Percentiles rank a stretch among this genome's conserved stretches.
These are phyloP conservation scores for Paulownia fortunei DNA, from an alignment of 257 asterid species.

Conservation along the genomic window DNA sequence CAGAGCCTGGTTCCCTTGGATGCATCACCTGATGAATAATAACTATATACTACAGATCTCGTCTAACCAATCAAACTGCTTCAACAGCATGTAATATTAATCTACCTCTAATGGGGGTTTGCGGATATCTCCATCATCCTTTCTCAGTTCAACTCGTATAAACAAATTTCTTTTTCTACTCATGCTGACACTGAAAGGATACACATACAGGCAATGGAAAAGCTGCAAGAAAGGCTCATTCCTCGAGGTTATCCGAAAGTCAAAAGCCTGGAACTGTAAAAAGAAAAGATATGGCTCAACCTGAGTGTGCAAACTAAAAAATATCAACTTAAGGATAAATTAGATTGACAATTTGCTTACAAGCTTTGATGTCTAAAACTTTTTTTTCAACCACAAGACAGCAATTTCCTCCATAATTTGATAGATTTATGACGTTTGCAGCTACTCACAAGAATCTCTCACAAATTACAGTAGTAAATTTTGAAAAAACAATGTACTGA, in stretches of 20 bases:
- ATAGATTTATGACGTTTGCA: constrained; percentile 14
- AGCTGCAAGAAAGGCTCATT: constrained; percentile 97
- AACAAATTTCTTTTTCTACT: constrained; percentile 94
- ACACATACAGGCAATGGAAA: constrained; percentile 96
- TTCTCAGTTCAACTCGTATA: constrained; percentile 90
- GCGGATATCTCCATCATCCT: constrained; percentile 84
- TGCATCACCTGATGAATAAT: constrained; percentile 77
- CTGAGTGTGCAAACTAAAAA: constrained; percentile 25
- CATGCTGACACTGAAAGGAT: constrained; percentile 91
- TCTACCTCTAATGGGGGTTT: constrained; percentile 86
- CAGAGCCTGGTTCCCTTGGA: constrained; percentile 79
- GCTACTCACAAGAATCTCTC: constrained; percentile 22
- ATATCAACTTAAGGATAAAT: neutral
- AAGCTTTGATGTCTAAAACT: neutral
- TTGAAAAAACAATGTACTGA: constrained; percentile 17
- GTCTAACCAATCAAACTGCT: constrained; percentile 34
- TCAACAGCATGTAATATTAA: constrained; percentile 36
- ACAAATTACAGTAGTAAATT: constrained; percentile 14
- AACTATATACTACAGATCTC: constrained; percentile 36
- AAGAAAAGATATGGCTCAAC: constrained; percentile 10
- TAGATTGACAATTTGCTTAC: neutral
- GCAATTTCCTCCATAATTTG: neutral
- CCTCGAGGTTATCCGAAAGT: constrained; percentile 94
- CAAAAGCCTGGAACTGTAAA: constrained; percentile 96
- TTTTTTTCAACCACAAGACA: neutral